Conservation (phyloP, 139 green algal genomes). For the Diplosphaera chodatii region DNA sequence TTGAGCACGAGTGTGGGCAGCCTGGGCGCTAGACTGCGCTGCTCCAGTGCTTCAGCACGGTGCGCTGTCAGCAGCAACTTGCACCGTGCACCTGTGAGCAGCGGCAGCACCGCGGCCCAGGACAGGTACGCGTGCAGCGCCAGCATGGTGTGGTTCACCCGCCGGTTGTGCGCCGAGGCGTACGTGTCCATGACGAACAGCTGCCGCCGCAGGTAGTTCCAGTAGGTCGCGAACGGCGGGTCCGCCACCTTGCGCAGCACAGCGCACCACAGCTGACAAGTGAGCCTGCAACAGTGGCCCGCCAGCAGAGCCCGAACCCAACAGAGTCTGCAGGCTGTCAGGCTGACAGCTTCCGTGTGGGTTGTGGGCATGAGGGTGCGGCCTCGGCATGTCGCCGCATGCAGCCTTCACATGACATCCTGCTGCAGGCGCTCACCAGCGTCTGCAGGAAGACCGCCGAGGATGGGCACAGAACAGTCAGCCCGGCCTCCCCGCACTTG, state of each 20-base stretch:
- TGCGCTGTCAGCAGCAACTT: not conserved
- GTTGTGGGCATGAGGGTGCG: too few species aligned
- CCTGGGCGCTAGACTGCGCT: too few species aligned
- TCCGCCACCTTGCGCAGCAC: not conserved
- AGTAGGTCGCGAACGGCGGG: slow-evolving; percentile 35
- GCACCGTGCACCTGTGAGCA: slow-evolving; percentile 11
- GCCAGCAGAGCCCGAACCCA: too few species aligned
- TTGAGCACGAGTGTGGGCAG: too few species aligned
- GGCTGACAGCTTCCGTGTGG: too few species aligned
- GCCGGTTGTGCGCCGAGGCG: slow-evolving; percentile 34
- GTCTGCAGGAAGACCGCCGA: slow-evolving; percentile 68
- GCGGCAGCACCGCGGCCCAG: slow-evolving; percentile 44
- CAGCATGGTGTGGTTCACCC: slow-evolving; percentile 67
- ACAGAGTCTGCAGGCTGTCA: too few species aligned
- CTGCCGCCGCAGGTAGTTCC: slow-evolving; percentile 91
- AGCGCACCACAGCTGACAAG: too few species aligned
- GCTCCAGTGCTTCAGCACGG: too few species aligned
- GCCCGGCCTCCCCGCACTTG: slow-evolving; percentile 37
- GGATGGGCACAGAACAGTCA: slow-evolving; percentile 56
- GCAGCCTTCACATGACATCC: not conserved
- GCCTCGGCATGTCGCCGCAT: too few species aligned
- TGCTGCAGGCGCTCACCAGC: slow-evolving; percentile 23
- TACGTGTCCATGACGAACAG: slow-evolving; percentile 93
- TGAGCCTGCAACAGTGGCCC: too few species aligned
- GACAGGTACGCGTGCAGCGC: slow-evolving; percentile 54